Base-by-base conservation (phyloP, 2,329 filamentous ascomycete species). In the Ophiocordyceps unilateralis region DNA sequence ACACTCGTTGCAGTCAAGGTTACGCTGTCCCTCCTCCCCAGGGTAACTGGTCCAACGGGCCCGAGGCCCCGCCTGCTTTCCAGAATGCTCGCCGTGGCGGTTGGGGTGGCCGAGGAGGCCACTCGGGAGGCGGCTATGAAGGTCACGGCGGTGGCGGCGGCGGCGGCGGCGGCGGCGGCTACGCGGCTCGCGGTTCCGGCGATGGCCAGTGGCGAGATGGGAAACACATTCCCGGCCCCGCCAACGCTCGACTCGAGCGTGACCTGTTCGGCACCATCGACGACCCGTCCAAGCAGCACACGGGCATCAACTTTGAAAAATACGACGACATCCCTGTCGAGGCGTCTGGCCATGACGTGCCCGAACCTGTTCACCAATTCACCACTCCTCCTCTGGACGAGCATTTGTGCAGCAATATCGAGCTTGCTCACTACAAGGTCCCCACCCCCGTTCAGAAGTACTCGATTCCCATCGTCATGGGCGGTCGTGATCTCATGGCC, bases 251-350 rank as follows among this genome's bases (percentile, higher is more conserved):
- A 54, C 52, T 93, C 40, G 91, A 98, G 75, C 88, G 88, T 55
- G 91, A 98, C 60, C 82, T 98, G 42, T 98, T 95, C 62, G 91
- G 91, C 57, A 71, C 82, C 41, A 70, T 81, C 54, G 89, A 96
- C 63, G 91, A 96, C 58, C 86, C 89, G 49, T 78, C 82, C 52
- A 96, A 95, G 74, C 84, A 94, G 64, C 84, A 93, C 58, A 95
- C 87, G 28, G 91, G 91, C 66, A 96, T 98, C 82, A 98, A 98
- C 76, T 98, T 98, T 62, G 82, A 94, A 70, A 98, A 98, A 74
- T 98, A 98, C 67, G 91, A 98, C 59, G 91, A 98, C 64, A 98
- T 98, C 52, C 91, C 91, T 44, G 91, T 98, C 50, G 91, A 96
- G 68, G 91, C 91, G 49, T 95, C 89, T 47, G 91, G 91, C 47